Conservation (phyloP, 495 filamentous ascomycete species). For the Trichocladium uniseriatum region DNA sequence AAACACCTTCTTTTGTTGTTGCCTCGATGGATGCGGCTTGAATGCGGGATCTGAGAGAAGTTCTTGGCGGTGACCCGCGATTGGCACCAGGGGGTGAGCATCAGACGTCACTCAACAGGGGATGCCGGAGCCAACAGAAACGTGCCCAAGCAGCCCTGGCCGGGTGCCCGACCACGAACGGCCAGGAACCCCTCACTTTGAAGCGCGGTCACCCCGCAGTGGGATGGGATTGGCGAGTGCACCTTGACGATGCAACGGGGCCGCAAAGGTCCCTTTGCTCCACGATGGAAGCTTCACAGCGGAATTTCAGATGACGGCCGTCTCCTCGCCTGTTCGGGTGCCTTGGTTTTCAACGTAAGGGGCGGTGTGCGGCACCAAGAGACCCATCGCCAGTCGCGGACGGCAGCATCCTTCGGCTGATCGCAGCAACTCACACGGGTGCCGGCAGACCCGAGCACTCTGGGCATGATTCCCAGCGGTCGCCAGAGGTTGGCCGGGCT, state of each 20-base stretch:
- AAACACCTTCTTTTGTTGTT: not conserved
- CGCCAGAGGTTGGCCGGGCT: not conserved
- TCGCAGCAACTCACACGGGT: slow-evolving; percentile 6
- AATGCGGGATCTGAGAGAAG: slow-evolving; percentile 6
- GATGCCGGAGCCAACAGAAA: slow-evolving; percentile 17
- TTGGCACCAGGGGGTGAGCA: slow-evolving; percentile 14
- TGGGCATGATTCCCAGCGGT: not conserved
- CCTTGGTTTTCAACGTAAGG: not conserved
- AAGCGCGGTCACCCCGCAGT: slow-evolving; percentile 17
- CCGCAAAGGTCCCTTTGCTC: no score
- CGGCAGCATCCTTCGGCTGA: not conserved
- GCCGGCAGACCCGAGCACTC: slow-evolving; percentile 12
- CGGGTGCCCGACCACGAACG: not conserved
- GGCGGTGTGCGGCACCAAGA: not conserved
- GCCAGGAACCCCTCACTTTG: slow-evolving; percentile 13
- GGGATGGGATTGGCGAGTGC: not conserved
- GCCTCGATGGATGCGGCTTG: not conserved
- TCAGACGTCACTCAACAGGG: slow-evolving; percentile 22
- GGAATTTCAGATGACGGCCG: not conserved
- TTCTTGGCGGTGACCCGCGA: slow-evolving; percentile 5
- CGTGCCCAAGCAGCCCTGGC: not conserved
- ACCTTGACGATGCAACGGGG: not conserved
- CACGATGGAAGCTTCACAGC: no score
- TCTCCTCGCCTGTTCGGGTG: not conserved
- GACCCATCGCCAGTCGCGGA: not conserved